Base-by-base conservation (phyloP, 495 filamentous ascomycete genomes). In the Sordaria brevicollis region DNA sequence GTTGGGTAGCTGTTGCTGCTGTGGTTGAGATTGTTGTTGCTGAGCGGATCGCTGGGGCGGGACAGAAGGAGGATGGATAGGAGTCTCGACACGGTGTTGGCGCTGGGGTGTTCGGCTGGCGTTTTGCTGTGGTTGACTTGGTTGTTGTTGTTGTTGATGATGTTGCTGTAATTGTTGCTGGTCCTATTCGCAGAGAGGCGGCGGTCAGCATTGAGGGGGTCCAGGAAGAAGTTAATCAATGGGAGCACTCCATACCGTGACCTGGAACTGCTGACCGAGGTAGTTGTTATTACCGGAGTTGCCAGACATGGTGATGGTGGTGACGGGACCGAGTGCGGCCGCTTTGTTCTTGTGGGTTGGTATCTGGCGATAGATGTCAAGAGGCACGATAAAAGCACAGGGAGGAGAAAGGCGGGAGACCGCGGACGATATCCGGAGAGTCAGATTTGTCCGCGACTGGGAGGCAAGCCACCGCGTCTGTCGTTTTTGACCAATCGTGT, bases 11-110 rank as follows among this genome's bases (percentile, higher is more conserved):
- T 41, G 65, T 66, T 73, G 72, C 49, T 72, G 75, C 8, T 67
- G 73, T 10, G 72, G 68, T 25, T 67, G 73, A 17, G 35, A 67
- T 38, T 69, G 69, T 35, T 75, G 68, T 4, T 74, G 69, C 33
- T 73, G 74, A 11, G 39, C 31, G 65, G 25, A 43, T 37, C 69
- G 54, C 41, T 39, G 49, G 17, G 25, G 70, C 38, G 38, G 73
- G 11, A 74, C 21, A 33, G 69, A 72, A 9, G 74, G 74, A 35
- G 71, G 74, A 19, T 33, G 71, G 69, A 75, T 70, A 33, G 74
- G 71, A 4, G 71, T 75, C 65, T 76, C 73, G 68, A 57, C 34
- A 33, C 66, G 71, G 33, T 29, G 37, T 17, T 34, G 70, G 29
- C 37, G 65, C 36, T 33, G 70, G 35, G 71, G 37, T 11, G 31